phyloP scores from a whole-genome alignment of 2,329 filamentous ascomycete species.

The Ascomycota sp. region DNA sequence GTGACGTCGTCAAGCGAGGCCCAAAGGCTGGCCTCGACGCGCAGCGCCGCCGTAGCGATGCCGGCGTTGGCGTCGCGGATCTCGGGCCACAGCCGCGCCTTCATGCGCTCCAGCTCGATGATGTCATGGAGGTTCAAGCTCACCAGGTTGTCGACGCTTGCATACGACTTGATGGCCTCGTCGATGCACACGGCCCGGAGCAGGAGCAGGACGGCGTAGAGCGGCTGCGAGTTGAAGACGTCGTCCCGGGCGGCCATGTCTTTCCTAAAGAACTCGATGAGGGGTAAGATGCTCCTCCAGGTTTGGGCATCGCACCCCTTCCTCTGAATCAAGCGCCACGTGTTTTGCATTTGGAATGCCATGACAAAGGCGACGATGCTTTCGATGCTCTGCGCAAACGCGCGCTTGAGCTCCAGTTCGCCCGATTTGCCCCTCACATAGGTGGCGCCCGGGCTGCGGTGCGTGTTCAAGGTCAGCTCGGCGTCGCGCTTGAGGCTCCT shows the following conservation, averaged over 20 bases:
- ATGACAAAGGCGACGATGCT: conserved; percentile 32
- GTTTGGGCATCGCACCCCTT: conserved; percentile 18
- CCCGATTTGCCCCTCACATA: conserved; percentile 7
- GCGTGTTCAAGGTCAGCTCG: conserved; percentile 19
- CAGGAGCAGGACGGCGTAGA: conserved; percentile 21
- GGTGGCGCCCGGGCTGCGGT: conserved; percentile 6
- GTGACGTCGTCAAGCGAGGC: conserved; percentile 23
- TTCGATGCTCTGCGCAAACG: conserved; percentile 23
- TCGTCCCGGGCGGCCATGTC: conserved; percentile 15
- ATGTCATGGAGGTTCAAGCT: conserved; percentile 5
- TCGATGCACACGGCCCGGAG: conserved; percentile 24
- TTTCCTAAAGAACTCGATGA: conserved; percentile 19
- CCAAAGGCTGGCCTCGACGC: conserved; percentile 18
- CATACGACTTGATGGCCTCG: conserved; percentile 20
- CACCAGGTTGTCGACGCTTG: conserved; percentile 5
- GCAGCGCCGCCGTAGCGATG: conserved; percentile 10
- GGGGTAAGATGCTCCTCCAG: conserved; percentile 25
- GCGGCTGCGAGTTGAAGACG: conserved; percentile 15
- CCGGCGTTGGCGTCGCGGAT: conserved; percentile 12
- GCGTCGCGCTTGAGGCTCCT: conserved; percentile 33
- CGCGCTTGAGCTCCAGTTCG: conserved; percentile 18
- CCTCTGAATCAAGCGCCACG: conserved; percentile 21
- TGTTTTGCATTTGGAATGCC: conserved; percentile 28
- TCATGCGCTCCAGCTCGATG: conserved; percentile 8
- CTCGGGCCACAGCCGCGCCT: conserved; percentile 8